Percentiles rank a stretch among this genome's conserved stretches.
Evolutionary conservation across 208 protist genomes (phyloP).

Genomic region (Blastocrithidia nonstop): DNA sequence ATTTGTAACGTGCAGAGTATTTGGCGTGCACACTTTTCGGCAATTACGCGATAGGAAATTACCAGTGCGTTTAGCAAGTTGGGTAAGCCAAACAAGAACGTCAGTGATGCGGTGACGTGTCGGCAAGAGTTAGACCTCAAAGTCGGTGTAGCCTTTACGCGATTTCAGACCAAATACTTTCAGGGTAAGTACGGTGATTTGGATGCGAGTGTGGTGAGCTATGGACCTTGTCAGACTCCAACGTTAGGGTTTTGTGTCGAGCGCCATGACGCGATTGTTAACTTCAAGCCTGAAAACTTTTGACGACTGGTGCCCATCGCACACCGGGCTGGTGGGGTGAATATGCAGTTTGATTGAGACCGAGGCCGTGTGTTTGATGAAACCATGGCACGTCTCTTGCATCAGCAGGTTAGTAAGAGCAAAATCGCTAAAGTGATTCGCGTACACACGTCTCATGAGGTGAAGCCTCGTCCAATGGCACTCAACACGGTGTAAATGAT

Average conservation of each 20-base stretch:
- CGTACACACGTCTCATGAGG: conserved; percentile 58
- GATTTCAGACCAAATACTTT: conserved; percentile 83
- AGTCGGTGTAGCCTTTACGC: conserved; percentile 91
- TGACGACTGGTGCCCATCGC: conserved; percentile 63
- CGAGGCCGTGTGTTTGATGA: conserved; percentile 85
- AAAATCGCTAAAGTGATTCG: conserved; percentile 26
- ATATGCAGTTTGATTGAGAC: conserved; percentile 78
- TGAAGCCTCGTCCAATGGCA: conserved; percentile 82
- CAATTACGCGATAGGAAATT: conserved; percentile 77
- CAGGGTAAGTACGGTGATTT: conserved; percentile 52
- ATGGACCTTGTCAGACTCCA: conserved; percentile 88
- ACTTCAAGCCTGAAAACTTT: conserved; percentile 52
- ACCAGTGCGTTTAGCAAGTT: conserved; percentile 66
- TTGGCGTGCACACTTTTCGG: conserved; percentile 86
- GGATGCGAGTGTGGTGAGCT: conserved; percentile 73
- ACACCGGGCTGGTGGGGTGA: conserved; percentile 37
- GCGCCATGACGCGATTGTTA: conserved; percentile 46
- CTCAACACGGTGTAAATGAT: conserved; percentile 97
- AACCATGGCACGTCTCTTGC: conserved; percentile 48
- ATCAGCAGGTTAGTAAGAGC: conserved; percentile 32
- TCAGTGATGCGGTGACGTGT: conserved; percentile 88
- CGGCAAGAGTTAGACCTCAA: conserved; percentile 93
- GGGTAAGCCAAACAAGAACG: conserved; percentile 60
- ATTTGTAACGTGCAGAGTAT: conserved; percentile 49
- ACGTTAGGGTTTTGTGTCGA: conserved; percentile 40